Conservation (phyloP, 2,329 filamentous ascomycete genomes). For the Clonostachys solani region DNA sequence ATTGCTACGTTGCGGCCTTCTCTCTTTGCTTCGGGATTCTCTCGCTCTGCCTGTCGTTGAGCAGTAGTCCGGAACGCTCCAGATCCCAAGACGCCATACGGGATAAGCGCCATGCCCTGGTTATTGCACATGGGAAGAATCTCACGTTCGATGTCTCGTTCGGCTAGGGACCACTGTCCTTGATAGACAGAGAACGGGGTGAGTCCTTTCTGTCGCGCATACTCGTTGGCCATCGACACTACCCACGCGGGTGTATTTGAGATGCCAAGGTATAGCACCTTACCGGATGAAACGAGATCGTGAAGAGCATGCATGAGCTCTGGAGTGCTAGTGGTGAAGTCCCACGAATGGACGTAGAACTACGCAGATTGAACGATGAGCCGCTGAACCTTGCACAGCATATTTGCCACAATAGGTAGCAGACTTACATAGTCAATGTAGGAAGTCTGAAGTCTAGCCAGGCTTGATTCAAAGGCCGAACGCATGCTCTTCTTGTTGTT, state of each 20-base stretch:
- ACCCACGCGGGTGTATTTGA: slow-evolving; percentile 20
- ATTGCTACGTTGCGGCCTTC: too few species aligned
- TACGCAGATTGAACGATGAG: background rate
- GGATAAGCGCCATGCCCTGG: slow-evolving; percentile 34
- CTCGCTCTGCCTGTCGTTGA: too few species aligned
- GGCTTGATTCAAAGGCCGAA: slow-evolving; percentile 27
- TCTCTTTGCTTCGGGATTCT: too few species aligned
- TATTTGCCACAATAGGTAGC: too few species aligned
- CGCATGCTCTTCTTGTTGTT: slow-evolving; percentile 29
- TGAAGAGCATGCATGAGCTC: slow-evolving; percentile 19
- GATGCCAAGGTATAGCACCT: slow-evolving; percentile 19
- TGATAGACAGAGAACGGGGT: slow-evolving; percentile 17
- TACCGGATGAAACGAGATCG: slow-evolving; percentile 13
- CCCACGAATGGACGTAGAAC: slow-evolving; percentile 20
- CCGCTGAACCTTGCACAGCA: too few species aligned
- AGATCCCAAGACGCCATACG: slow-evolving; percentile 45
- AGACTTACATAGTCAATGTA: slow-evolving; percentile 16
- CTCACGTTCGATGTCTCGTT: slow-evolving; percentile 16
- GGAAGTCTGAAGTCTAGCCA: slow-evolving; percentile 29
- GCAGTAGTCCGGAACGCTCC: slow-evolving; percentile 18
- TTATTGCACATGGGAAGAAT: slow-evolving; percentile 16
- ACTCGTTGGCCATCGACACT: slow-evolving; percentile 15
- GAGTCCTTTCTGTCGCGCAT: slow-evolving; percentile 14
- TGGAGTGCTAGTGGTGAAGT: slow-evolving; percentile 11
- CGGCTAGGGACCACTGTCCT: slow-evolving; percentile 14